Evolutionary conservation across 2,329 filamentous ascomycete species (phyloP), one percentile per base, ranked within the genome.

Genomic region (Arthrobotrys musiformis): DNA sequence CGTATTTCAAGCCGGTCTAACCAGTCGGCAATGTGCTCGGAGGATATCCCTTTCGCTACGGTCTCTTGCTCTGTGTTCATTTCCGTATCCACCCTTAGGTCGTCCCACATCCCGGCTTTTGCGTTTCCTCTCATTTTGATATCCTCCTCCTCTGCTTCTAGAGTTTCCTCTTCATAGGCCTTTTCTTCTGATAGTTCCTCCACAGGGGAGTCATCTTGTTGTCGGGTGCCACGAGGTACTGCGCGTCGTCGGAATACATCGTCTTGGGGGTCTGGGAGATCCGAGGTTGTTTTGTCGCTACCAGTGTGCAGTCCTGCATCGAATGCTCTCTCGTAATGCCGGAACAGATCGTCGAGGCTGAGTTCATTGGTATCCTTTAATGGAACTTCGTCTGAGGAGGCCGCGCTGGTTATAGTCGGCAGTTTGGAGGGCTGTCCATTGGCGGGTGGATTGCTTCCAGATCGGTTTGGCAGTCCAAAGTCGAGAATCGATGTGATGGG

Each of bases 401-500:
- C 9, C 1, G 37, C 17, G 30, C 15, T n/a, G 37, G 13, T 15
- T n/a, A n/a, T n/a, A n/a, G n/a, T 50, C 13, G 22, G 11, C 22
- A 50, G 7, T 2, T 15, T 40, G 3, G 4, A 11, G 13, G 24
- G 24, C 11, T 8, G 2, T 28, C 6, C 8, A n/a, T 28, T 28
- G 28, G 9, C 17, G n/a, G 3, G n/a, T 4, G 28, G 17, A 2
- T 56, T 17, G 5, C 3, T 35, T 19, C 24, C 22, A 8, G 30
- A 9, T 40, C 11, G 30, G 13, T 26, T 58, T 17, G 54, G 33
- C 2, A 58, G 19, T 24, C 54, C 54, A 19, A 58, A 58, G n/a
- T 58, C 54, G 13, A 58, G 54, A 11, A 58, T 58, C 15, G 54
- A 58, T 15, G 54, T 24, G 9, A 58, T 37, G 5, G 54, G 54